Conservation (phyloP, 2,329 filamentous ascomycete species). For the Cladobotryum mycophilum region DNA sequence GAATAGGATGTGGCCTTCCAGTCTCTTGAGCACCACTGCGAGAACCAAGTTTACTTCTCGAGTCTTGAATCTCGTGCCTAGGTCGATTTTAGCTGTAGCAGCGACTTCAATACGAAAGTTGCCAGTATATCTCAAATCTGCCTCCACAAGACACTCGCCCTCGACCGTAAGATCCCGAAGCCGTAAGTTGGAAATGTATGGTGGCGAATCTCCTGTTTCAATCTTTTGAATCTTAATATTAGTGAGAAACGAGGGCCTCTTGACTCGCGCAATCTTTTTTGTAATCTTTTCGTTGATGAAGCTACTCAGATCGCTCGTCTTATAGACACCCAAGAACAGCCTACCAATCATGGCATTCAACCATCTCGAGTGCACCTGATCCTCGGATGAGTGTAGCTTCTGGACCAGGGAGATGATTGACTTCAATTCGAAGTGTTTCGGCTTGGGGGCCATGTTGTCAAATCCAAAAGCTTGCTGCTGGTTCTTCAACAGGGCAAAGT, state of each 20-base stretch:
- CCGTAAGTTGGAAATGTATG: conserved; percentile 81
- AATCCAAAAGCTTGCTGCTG: conserved; percentile 62
- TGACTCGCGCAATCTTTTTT: conserved; percentile 92
- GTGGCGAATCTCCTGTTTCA: conserved; percentile 78
- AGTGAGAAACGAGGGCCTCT: conserved; percentile 84
- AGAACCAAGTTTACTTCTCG: conserved; percentile 85
- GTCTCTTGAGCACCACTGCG: conserved; percentile 73
- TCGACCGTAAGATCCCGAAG: conserved; percentile 87
- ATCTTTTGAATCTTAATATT: conserved; percentile 77
- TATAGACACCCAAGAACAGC: conserved; percentile 81
- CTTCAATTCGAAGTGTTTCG: conserved; percentile 72
- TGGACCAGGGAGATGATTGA: conserved; percentile 88
- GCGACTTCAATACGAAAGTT: conserved; percentile 86
- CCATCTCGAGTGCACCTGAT: conserved; percentile 86
- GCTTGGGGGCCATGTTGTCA: conserved; percentile 51
- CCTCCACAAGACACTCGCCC: conserved; percentile 80
- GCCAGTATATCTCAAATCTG: conserved; percentile 82
- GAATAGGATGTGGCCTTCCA: conserved; percentile 79
- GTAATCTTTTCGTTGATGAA: conserved; percentile 80
- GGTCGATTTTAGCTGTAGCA: conserved; percentile 85
- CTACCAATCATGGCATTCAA: conserved; percentile 87
- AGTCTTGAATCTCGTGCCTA: conserved; percentile 82
- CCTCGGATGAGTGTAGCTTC: conserved; percentile 82
- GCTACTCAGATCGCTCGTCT: conserved; percentile 72
- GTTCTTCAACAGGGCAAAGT: conserved; percentile 82